Base-by-base conservation (phyloP, 1,139 yeast genomes). In the Groenewaldozyma auringiensis region DNA sequence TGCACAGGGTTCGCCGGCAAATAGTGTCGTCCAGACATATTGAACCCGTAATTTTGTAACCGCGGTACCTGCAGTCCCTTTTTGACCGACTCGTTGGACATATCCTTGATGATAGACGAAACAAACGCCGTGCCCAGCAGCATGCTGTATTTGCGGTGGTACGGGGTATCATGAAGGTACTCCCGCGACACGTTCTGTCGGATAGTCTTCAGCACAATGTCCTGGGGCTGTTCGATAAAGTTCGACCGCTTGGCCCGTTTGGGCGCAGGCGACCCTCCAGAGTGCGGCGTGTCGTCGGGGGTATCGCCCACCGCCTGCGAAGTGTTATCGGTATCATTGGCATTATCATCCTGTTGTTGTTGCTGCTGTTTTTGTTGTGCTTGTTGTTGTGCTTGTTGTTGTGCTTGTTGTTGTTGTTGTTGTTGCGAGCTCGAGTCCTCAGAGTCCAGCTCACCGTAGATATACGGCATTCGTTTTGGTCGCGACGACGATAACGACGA, bases 11-110 rank as follows among this genome's bases (percentile, higher is more conserved):
- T 49, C 1, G 45, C 37, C 2, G 50, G 44, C 17, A 78, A 54
- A 55, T 76, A 80, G 52, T 73, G 74, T 18, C 70, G 71, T 1
- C 85, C 84, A 31, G 76, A 69, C 75, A 79, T 67, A 57, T 80
- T 80, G 83, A 84, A 80, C 14, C 83, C 84, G 56, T 77, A 80
- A 51, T 70, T 75, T 56, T 80, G 85, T 16, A 70, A 64, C 47
- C 85, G 62, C 2, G 86, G 86, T 11, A 75, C 55, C 3, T 65
- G 58, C 3, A 78, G 71, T 34, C 66, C 60, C 33, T 61, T 56
- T 45, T 66, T 63, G 53, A 67, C 63, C 20, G 69, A 70, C 3
- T 66, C 68, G 6, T 72, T 60, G 29, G 79, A 61, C 32, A 66
- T 58, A 3, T 64, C 51, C 53, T 68, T 67, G 53, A 68, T 68